Evolutionary conservation across 495 filamentous ascomycete genomes (phyloP).

Genomic region (Penicillium riverlandense): DNA sequence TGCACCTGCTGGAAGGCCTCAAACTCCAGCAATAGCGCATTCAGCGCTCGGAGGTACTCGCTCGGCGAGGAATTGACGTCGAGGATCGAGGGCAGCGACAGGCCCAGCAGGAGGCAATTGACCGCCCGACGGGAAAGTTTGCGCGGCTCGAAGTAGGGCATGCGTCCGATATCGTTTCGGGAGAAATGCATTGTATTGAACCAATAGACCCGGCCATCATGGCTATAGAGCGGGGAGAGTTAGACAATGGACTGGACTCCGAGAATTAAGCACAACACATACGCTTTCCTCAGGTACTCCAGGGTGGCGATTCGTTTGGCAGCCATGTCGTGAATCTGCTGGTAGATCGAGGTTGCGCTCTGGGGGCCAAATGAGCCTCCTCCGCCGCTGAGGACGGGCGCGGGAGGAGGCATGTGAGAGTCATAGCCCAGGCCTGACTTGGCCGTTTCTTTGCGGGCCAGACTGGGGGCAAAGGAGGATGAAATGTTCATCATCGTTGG

Average conservation of each 20-base stretch:
- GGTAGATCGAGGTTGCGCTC: constrained; percentile 62
- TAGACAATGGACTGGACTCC: not conserved
- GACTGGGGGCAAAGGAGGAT: constrained; percentile 26
- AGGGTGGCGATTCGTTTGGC: constrained; percentile 94
- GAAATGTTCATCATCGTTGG: constrained; percentile 10
- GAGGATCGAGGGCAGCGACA: constrained; percentile 81
- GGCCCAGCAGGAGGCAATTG: constrained; percentile 86
- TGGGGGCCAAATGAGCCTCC: constrained; percentile 42
- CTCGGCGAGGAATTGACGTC: constrained; percentile 72
- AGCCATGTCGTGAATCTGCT: constrained; percentile 82
- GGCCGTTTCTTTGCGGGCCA: constrained; percentile 30
- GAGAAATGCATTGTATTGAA: constrained; percentile 93
- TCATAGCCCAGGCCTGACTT: constrained; percentile 30
- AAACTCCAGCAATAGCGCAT: constrained; percentile 83
- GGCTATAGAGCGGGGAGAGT: constrained; percentile 38
- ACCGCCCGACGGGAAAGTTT: constrained; percentile 82
- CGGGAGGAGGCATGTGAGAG: too few relatives aligned
- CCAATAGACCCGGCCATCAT: constrained; percentile 93
- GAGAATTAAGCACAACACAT: constrained; percentile 23
- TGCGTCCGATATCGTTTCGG: constrained; percentile 66
- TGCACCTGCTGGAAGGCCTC: constrained; percentile 86
- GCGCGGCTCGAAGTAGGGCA: constrained; percentile 77
- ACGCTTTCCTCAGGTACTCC: constrained; percentile 89
- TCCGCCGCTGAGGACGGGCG: constrained; percentile 4
- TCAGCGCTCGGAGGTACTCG: constrained; percentile 83